Evolutionary conservation across 208 protist genomes (phyloP), one percentile per base, ranked within the genome.

Genomic region (Kentomonas sorsogonicus): DNA sequence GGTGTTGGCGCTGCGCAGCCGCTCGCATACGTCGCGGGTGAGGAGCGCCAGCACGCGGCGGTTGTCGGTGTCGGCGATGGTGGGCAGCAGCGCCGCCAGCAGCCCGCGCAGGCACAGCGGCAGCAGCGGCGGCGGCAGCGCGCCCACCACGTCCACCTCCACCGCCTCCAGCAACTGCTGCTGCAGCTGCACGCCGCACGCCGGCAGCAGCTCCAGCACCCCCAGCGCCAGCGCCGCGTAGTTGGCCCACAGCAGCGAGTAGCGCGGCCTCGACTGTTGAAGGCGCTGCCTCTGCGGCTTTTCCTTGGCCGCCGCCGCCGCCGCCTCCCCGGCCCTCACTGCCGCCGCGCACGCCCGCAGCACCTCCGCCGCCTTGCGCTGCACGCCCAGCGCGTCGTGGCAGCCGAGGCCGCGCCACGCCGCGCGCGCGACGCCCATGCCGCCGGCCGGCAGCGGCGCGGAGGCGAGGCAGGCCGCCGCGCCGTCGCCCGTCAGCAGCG

Each of bases 81-180:
- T 36, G 7, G 33, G 7, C 33, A 36, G 5, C 15, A 16, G 11
- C 38, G 38, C 38, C 7, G 13, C 38, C 38, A 16, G 3, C 15
- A 4, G 15, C 15, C 13, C 38, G 15, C 13, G 15, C 38, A n/a
- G n/a, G n/a, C n/a, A 41, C 38, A 4, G 13, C 38, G 15, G 38
- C 38, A 16, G 15, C 38, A 16, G 15, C 4, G 7, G 15, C 13
- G 38, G 31, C 74, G 74, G 29, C 74, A 65, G 74, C 31, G 67
- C 40, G 40, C 74, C 77, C 0, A 85, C 53, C 39, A 85, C 51
- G 43, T 88, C 73, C 40, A 82, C 68, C 6, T 60, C 65, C 1
- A 77, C 70, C 29, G 66, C 66, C 52, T 77, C 77, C 13, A 88
- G 69, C 30, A 84, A 30, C 27, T 69, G 58, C 27, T 66, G 41